Conservation (phyloP, 2,329 filamentous ascomycete genomes). For the Aspergillus hiratsukae region DNA sequence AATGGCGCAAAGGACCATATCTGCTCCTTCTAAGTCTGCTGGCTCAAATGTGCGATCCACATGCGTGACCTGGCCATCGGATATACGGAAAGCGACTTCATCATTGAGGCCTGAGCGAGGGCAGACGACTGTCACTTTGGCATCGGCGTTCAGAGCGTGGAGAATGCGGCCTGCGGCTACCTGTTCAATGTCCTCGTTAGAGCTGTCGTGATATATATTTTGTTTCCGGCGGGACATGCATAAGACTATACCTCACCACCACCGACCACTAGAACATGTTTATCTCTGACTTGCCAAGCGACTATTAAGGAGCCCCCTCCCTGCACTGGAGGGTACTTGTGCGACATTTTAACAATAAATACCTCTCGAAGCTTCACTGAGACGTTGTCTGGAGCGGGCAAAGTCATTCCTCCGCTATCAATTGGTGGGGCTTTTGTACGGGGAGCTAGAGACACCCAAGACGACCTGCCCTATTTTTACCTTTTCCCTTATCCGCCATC, state of each 20-base stretch:
- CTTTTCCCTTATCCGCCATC: background rate
- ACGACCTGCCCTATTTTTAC: constrained; percentile 4
- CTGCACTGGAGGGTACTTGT: constrained; percentile 71
- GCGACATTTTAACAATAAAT: constrained; percentile 37
- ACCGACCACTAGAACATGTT: constrained; percentile 85
- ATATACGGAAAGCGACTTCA: constrained; percentile 79
- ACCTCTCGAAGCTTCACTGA: background rate
- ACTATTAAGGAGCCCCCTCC: constrained; percentile 90
- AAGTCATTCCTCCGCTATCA: background rate
- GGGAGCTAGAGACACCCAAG: constrained; percentile 10
- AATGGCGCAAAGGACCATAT: constrained; percentile 90
- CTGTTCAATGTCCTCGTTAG: constrained; percentile 47
- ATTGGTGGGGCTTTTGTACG: constrained; percentile 11
- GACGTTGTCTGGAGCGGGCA: background rate
- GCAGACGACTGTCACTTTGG: constrained; percentile 78
- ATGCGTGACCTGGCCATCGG: constrained; percentile 70
- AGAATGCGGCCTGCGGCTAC: constrained; percentile 93
- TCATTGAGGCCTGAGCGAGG: constrained; percentile 76
- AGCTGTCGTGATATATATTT: constrained; percentile 10
- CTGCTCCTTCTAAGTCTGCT: constrained; percentile 71
- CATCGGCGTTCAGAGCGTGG: constrained; percentile 91
- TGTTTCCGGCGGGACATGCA: background rate
- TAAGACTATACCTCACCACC: constrained; percentile 73
- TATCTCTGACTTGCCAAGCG: constrained; percentile 90
- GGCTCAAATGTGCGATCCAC: constrained; percentile 80